phyloP scores from a whole-genome alignment of 1,284 basidiomycete species.

The Irpex lacteus region DNA sequence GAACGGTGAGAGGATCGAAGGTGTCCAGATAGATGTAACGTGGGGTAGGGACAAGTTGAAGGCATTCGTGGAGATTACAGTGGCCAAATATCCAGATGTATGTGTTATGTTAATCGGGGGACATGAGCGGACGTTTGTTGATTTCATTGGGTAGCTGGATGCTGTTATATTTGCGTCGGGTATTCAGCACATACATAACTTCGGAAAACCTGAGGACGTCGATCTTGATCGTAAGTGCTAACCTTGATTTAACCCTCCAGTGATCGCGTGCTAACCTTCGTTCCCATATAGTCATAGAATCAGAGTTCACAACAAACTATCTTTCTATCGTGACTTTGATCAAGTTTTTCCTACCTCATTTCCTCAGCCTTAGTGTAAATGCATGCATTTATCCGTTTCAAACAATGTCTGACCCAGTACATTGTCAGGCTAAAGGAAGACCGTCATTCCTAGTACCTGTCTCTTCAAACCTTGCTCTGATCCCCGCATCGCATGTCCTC shows the following conservation, averaged over 20 bases:
- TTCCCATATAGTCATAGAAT: conserved; percentile 35
- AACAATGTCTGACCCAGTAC: neutral
- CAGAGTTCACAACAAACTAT: conserved; percentile 59
- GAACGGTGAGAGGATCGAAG: conserved; percentile 34
- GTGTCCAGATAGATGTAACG: conserved; percentile 42
- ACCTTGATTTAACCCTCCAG: no score
- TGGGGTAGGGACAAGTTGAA: conserved; percentile 38
- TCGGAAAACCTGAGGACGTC: conserved; percentile 44
- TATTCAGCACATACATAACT: conserved; percentile 50
- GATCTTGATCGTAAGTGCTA: conserved; percentile 42
- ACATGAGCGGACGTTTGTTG: conserved; percentile 14
- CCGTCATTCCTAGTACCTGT: conserved; percentile 52
- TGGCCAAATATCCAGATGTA: conserved; percentile 47
- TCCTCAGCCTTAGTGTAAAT: conserved; percentile 49
- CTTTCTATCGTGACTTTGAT: conserved; percentile 49
- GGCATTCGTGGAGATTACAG: conserved; percentile 36
- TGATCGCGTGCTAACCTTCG: neutral
- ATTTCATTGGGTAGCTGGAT: conserved; percentile 1
- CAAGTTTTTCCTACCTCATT: conserved; percentile 52
- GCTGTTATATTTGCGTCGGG: conserved; percentile 45
- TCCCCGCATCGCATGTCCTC: conserved; percentile 39
- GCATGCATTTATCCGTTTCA: neutral
- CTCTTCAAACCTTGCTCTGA: conserved; percentile 49
- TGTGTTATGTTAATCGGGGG: conserved; percentile 15
- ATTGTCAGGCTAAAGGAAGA: conserved; percentile 35